Percentiles rank a stretch among this genome's conserved stretches.
Evolutionary conservation across 805 yeast genomes (phyloP).

Genomic region (Priceomyces medius): DNA sequence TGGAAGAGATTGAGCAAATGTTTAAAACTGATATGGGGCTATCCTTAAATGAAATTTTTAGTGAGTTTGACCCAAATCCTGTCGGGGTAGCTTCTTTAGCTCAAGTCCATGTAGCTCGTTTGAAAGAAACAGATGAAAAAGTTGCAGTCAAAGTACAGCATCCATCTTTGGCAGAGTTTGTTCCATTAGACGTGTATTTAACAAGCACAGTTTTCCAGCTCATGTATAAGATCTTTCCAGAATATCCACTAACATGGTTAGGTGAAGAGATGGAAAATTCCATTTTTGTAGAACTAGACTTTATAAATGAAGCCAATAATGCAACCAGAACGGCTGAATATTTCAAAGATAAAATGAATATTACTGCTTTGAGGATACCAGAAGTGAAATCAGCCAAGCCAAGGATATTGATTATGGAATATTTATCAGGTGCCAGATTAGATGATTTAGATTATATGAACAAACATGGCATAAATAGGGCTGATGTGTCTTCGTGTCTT

Average conservation of each 20-base stretch:
- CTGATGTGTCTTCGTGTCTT: conserved; percentile 79
- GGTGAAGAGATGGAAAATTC: conserved; percentile 88
- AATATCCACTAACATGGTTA: conserved; percentile 92
- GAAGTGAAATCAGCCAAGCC: conserved; percentile 60
- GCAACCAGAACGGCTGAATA: conserved; percentile 68
- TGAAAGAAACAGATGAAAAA: conserved; percentile 56
- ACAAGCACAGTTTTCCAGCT: conserved; percentile 73
- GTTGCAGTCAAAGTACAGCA: conserved; percentile 97
- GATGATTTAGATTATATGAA: conserved; percentile 72
- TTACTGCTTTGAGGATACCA: conserved; percentile 83
- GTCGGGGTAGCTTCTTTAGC: conserved; percentile 96
- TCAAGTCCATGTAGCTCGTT: conserved; percentile 82
- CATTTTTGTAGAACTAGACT: conserved; percentile 88
- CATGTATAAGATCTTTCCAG: conserved; percentile 81
- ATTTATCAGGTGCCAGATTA: conserved; percentile 73
- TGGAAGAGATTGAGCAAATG: conserved; percentile 67
- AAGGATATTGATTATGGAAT: conserved; percentile 86
- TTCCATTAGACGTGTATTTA: conserved; percentile 82
- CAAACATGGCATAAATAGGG: conserved; percentile 61
- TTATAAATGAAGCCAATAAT: conserved; percentile 81
- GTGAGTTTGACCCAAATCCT: conserved; percentile 66
- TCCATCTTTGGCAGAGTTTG: conserved; percentile 81
- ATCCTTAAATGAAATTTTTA: conserved; percentile 60
- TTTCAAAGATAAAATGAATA: conserved; percentile 52
- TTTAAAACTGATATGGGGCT: conserved; percentile 65